phyloP scores from a whole-genome alignment of 108 stramenopile genomes.

The Mayamaea pseudoterrestris region DNA sequence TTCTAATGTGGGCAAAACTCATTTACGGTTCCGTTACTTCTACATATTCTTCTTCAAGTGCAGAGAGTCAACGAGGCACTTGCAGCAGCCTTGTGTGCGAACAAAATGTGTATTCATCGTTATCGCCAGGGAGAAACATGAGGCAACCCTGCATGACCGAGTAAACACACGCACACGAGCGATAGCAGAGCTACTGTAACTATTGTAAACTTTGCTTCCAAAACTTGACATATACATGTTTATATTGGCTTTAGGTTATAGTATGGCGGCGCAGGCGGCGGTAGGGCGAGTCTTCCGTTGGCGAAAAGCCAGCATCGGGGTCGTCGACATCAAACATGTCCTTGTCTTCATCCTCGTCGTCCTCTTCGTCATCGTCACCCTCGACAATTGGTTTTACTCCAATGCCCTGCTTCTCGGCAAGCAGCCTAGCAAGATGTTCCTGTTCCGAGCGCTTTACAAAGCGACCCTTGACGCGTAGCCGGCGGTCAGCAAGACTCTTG shows the following conservation, averaged over 20 bases:
- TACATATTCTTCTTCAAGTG: too few species aligned
- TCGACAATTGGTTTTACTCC: not conserved
- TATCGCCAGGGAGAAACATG: too few species aligned
- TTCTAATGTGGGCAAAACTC: too few species aligned
- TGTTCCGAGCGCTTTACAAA: slow-evolving; percentile 86
- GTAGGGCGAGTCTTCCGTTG: slow-evolving; percentile 76
- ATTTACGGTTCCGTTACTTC: too few species aligned
- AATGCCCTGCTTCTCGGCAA: not conserved
- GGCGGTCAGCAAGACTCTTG: slow-evolving; percentile 90
- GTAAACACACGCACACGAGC: too few species aligned
- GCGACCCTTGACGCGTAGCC: slow-evolving; percentile 92
- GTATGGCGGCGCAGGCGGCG: slow-evolving; percentile 73
- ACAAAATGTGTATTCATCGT: too few species aligned
- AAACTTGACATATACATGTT: not conserved
- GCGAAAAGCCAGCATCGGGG: slow-evolving; percentile 66
- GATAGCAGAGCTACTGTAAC: too few species aligned
- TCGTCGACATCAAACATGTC: slow-evolving; percentile 76
- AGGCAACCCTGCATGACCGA: too few species aligned
- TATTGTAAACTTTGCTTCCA: too few species aligned
- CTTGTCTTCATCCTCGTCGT: slow-evolving; percentile 27
- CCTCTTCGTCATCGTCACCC: slow-evolving; percentile 12
- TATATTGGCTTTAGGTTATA: slow-evolving; percentile 40
- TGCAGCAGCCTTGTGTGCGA: too few species aligned
- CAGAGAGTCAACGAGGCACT: too few species aligned
- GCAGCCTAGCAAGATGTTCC: slow-evolving; percentile 15